Evolutionary conservation across 257 asterid species (phyloP).

Genomic region (Nicotiana tabacum): DNA sequence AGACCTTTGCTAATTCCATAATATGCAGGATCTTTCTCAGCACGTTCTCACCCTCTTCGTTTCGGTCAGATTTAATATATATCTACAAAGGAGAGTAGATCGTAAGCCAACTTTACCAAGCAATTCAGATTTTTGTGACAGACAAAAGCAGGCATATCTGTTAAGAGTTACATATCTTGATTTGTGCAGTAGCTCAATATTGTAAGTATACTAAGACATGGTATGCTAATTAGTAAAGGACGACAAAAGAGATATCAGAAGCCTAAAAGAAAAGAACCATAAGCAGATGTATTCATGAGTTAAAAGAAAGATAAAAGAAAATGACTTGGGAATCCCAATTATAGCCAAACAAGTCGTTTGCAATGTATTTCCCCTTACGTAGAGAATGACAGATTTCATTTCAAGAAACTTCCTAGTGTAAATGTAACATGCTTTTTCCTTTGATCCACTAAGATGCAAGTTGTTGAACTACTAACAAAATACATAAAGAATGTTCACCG

Average conservation of each 20-base stretch:
- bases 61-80: constrained; percentile 51
- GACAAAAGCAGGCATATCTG: not conserved
- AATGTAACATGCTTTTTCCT: not conserved
- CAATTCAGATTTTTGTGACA: not conserved
- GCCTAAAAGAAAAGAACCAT: not conserved
- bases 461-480: not conserved
- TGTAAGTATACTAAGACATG: not conserved
- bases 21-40: constrained; percentile 67
- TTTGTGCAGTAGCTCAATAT: not conserved
- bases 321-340: not conserved
- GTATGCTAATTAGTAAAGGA: not conserved
- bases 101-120: not conserved
- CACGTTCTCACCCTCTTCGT: constrained; percentile 62
- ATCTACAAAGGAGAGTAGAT: constrained; percentile 34
- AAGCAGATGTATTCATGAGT: too few relatives aligned
- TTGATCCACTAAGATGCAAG: not conserved
- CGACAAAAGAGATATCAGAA: not conserved
- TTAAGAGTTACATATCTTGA: not conserved
- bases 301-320: not conserved
- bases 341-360: not conserved
- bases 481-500: not conserved
- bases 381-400: not conserved
- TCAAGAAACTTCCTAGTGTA: not conserved
- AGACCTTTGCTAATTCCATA: constrained; percentile 76
- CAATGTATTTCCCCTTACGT: not conserved